phyloP scores from a whole-genome alignment of 1,284 basidiomycete species.

The Mycena sp. region DNA sequence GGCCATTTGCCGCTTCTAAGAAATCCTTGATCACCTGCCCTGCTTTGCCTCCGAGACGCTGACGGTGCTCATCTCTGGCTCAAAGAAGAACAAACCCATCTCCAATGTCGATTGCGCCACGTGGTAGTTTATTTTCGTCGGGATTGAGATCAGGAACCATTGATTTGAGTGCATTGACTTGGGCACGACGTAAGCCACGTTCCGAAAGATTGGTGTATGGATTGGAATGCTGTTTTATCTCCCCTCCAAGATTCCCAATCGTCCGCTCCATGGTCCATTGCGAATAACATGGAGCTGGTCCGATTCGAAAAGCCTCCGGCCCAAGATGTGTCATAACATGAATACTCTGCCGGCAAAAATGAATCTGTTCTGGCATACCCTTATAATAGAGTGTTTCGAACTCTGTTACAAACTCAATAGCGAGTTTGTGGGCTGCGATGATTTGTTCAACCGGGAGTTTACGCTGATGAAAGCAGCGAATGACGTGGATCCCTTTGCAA shows the following conservation, averaged over 20 bases:
- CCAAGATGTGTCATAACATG: constrained; percentile 37
- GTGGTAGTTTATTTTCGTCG: neutral
- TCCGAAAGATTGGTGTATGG: constrained; percentile 37
- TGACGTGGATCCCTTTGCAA: constrained; percentile 43
- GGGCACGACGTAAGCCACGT: constrained; percentile 25
- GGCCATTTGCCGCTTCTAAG: neutral
- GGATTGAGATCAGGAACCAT: constrained; percentile 31
- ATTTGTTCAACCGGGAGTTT: constrained; percentile 33
- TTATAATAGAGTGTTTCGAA: constrained; percentile 46
- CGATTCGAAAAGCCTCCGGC: constrained; percentile 35
- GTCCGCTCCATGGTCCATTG: constrained; percentile 45
- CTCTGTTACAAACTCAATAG: constrained; percentile 39
- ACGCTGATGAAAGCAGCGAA: constrained; percentile 38
- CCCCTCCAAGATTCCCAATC: constrained; percentile 47
- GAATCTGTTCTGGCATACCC: constrained; percentile 37
- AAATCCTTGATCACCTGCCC: neutral
- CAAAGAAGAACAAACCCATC: constrained; percentile 10
- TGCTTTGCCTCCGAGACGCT: neutral
- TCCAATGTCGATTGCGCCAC: constrained; percentile 3
- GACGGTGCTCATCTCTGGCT: neutral
- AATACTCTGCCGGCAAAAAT: constrained; percentile 40
- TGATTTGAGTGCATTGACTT: constrained; percentile 32
- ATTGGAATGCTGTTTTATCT: constrained; percentile 37
- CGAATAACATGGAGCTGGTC: constrained; percentile 35
- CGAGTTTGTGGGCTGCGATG: constrained; percentile 29